Conservation (phyloP, 1,139 yeast species). For the Kodamaea alishanica region DNA sequence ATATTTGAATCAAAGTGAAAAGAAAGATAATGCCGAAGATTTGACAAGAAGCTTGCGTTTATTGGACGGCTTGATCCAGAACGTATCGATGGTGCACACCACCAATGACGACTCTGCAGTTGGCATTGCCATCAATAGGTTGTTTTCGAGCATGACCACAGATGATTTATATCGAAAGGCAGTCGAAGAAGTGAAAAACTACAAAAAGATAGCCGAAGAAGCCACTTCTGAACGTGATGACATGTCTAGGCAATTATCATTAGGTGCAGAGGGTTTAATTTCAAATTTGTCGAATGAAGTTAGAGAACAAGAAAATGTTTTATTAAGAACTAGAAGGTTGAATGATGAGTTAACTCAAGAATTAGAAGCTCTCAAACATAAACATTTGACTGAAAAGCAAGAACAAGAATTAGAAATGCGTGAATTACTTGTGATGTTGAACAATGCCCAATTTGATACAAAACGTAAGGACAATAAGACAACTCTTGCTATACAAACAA, state of each 20-base stretch:
- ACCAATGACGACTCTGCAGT: constrained; percentile 72
- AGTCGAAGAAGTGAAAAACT: constrained; percentile 63
- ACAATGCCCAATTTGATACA: constrained; percentile 33
- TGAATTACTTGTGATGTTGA: constrained; percentile 71
- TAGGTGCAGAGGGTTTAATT: constrained; percentile 84
- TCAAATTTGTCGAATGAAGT: constrained; percentile 67
- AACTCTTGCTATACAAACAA: constrained; percentile 35
- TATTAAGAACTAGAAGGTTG: constrained; percentile 63
- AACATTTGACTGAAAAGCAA: constrained; percentile 73
- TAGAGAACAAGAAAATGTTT: constrained; percentile 66
- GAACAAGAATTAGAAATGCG: constrained; percentile 86
- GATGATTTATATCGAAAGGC: constrained; percentile 89
- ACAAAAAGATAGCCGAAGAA: constrained; percentile 68
- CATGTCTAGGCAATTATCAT: constrained; percentile 64
- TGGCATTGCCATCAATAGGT: constrained; percentile 77
- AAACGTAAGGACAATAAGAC: constrained; percentile 36
- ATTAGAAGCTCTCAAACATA: constrained; percentile 65
- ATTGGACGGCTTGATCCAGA: constrained; percentile 79
- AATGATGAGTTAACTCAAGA: constrained; percentile 64
- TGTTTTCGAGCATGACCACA: constrained; percentile 75
- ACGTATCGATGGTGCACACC: constrained; percentile 63
- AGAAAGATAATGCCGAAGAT: constrained; percentile 45
- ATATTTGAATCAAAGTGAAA: constrained; percentile 67
- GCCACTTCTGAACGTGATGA: constrained; percentile 84
- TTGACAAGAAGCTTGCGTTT: constrained; percentile 67